phyloP scores from a whole-genome alignment of 208 protist genomes.

The Leishmania turanica region DNA sequence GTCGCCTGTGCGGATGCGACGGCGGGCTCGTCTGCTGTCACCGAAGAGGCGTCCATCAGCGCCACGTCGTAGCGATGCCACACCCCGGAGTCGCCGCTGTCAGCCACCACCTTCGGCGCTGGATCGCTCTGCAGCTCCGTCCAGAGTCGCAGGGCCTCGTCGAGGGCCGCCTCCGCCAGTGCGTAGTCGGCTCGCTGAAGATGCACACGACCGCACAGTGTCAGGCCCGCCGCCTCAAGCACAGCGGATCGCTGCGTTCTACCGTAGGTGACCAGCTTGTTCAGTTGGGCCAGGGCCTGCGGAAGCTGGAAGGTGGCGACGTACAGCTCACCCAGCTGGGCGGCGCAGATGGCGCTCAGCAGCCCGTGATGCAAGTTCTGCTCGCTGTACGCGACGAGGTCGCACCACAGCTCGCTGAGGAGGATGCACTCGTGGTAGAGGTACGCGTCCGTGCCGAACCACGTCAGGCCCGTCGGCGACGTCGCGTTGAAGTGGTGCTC shows the following conservation, averaged over 20 bases:
- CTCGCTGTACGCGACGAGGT: conserved; percentile 59
- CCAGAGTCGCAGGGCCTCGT: conserved; percentile 56
- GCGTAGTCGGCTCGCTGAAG: conserved; percentile 80
- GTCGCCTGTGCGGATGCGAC: neutral
- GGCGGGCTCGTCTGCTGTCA: neutral
- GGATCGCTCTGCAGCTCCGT: conserved; percentile 28
- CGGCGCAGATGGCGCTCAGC: conserved; percentile 58
- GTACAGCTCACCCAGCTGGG: conserved; percentile 87
- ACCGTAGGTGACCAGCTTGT: conserved; percentile 45
- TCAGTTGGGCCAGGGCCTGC: conserved; percentile 72
- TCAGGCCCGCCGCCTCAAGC: conserved; percentile 72
- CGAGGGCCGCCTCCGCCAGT: conserved; percentile 69
- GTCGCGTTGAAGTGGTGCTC: conserved; percentile 63
- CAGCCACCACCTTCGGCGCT: conserved; percentile 14
- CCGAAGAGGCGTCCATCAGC: conserved; percentile 22
- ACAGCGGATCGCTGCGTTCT: conserved; percentile 37
- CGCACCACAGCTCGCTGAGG: conserved; percentile 81
- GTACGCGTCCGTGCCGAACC: conserved; percentile 59
- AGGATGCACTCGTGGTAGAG: conserved; percentile 86
- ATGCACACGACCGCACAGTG: conserved; percentile 72
- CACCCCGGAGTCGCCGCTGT: neutral
- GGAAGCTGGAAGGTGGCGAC: conserved; percentile 79
- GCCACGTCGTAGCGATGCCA: neutral
- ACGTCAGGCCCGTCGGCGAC: conserved; percentile 24
- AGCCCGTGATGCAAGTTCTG: conserved; percentile 65